Evolutionary conservation across 2,329 filamentous ascomycete species (phyloP), one percentile per base, ranked within the genome.

Genomic region (Dactylellina haptotyla): DNA sequence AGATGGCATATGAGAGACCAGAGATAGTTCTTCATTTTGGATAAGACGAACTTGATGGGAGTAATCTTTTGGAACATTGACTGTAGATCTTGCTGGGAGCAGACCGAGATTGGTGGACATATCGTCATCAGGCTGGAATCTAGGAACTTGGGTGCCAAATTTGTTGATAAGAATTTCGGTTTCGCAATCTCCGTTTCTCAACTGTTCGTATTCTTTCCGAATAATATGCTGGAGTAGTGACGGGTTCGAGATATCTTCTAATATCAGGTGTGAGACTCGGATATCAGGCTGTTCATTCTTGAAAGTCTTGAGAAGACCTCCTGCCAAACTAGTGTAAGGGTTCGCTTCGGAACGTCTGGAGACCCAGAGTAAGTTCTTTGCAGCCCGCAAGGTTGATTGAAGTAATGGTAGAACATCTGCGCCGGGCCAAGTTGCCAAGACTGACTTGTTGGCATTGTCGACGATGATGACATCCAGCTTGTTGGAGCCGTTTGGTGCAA

Each of bases 231-330:
- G 56, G 23, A 75, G 5, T 16, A 75, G 28, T 3, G 20, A 18
- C 20, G 20, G 28, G 10, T 51, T 58, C 18, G 64, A 39, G 18
- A 37, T 45, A 14, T 56, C 58, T 25, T 67, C 58, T 9, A 75
- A 46, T 23, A 65, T 46, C 12, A 77, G 48, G 54, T 76, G 75
- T 1, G 66, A 54, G 1, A 73, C 66, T 34, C 70, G 71, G 9
- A 77, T 57, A 20, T 75, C 71, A 23, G 76, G 76, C 26, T 77
- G 73, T 54, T 77, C 76, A 4, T 75, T 54, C 41, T 76, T 75
- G 4, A 77, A 53, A 1, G 76, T 77, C 37, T 75, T 66, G 4
- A 77, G 25, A 18, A 77, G 65, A 46, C 56, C 75, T 20, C 75
- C 75, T 8, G 75, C 76, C 0, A 77, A 45, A 16, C 62, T 51